These are phyloP conservation scores for Trichophyton schoenleinii DNA, from an alignment of 2,329 filamentous ascomycete species.

Conservation along the genomic window DNA sequence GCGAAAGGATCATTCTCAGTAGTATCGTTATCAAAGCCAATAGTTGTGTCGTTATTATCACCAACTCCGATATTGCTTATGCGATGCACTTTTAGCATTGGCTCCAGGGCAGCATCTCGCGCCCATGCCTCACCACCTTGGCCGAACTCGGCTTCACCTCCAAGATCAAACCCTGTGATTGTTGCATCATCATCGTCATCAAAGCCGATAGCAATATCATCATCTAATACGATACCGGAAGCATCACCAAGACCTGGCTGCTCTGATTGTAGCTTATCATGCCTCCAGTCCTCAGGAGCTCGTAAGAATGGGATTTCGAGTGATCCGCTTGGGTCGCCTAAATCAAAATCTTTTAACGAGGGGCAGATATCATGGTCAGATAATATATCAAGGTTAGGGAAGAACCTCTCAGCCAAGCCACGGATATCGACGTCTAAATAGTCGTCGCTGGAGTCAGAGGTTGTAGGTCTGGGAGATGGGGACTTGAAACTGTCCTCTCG, in stretches of 20 bases:
- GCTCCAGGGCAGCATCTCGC: constrained; percentile 71
- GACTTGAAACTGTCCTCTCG: constrained; percentile 32
- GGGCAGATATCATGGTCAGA: constrained; percentile 88
- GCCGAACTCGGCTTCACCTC: constrained; percentile 67
- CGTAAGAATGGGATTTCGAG: constrained; percentile 88
- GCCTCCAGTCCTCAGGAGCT: constrained; percentile 72
- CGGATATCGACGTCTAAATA: constrained; percentile 68
- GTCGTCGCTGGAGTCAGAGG: constrained; percentile 29
- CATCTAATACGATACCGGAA: constrained; percentile 73
- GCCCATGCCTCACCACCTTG: constrained; percentile 96
- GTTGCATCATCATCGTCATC: constrained; percentile 62
- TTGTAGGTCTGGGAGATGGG: constrained; percentile 21
- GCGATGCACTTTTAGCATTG: constrained; percentile 65
- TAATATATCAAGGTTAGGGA: constrained; percentile 63
- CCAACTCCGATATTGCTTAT: constrained; percentile 40
- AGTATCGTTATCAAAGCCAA: constrained; percentile 20
- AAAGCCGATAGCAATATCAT: constrained; percentile 71
- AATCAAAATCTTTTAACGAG: constrained; percentile 83
- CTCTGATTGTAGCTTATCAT: constrained; percentile 46
- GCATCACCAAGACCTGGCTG: constrained; percentile 48
- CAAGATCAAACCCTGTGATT: constrained; percentile 58
- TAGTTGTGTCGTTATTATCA: constrained; percentile 43
- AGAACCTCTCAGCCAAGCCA: constrained; percentile 65
- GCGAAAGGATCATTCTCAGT: constrained; percentile 57
- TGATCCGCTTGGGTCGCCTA: constrained; percentile 72